Evolutionary conservation across 2,329 filamentous ascomycete species (phyloP).

Genomic region (Ophiocordyceps camponoti-floridani): DNA sequence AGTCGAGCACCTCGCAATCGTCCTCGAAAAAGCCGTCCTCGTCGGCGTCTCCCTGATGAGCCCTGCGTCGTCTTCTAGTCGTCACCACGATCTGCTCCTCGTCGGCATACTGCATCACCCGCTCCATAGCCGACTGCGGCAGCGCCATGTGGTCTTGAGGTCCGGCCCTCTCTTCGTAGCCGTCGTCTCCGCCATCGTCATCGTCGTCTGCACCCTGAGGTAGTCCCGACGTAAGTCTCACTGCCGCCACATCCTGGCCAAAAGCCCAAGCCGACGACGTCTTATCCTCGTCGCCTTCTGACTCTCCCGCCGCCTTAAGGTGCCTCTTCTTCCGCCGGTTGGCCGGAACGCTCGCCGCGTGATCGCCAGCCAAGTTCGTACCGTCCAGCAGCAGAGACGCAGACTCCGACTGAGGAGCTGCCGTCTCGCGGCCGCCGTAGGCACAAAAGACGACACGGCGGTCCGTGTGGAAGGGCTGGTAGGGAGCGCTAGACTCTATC

Average conservation of each 20-base stretch:
- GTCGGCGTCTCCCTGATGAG: slow-evolving; percentile 29
- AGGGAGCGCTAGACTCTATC: slow-evolving; percentile 89
- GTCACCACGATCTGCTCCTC: slow-evolving; percentile 70
- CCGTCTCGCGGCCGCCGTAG: slow-evolving; percentile 22
- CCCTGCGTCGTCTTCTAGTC: slow-evolving; percentile 48
- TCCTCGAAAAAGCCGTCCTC: slow-evolving; percentile 81
- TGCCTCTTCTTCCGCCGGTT: slow-evolving; percentile 17
- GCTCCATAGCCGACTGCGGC: slow-evolving; percentile 46
- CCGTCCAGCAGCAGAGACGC: slow-evolving; percentile 22
- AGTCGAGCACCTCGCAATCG: slow-evolving; percentile 80
- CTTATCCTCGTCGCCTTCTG: slow-evolving; percentile 3
- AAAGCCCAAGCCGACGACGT: slow-evolving; percentile 34
- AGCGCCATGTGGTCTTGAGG: slow-evolving; percentile 40
- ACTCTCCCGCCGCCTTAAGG: background rate
- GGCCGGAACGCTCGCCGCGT: too few species aligned
- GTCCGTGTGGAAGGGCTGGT: slow-evolving; percentile 92
- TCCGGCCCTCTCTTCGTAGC: slow-evolving; percentile 33
- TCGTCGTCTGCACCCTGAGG: slow-evolving; percentile 31
- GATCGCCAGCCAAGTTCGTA: slow-evolving; percentile 21
- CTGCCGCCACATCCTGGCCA: slow-evolving; percentile 32
- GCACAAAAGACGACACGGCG: slow-evolving; percentile 63
- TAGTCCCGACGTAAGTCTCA: slow-evolving; percentile 34
- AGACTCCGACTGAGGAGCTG: slow-evolving; percentile 15
- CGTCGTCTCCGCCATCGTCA: slow-evolving; percentile 11
- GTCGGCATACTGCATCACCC: slow-evolving; percentile 39